Base-by-base conservation (phyloP, 805 yeast species). In the Lachancea meyersii region DNA sequence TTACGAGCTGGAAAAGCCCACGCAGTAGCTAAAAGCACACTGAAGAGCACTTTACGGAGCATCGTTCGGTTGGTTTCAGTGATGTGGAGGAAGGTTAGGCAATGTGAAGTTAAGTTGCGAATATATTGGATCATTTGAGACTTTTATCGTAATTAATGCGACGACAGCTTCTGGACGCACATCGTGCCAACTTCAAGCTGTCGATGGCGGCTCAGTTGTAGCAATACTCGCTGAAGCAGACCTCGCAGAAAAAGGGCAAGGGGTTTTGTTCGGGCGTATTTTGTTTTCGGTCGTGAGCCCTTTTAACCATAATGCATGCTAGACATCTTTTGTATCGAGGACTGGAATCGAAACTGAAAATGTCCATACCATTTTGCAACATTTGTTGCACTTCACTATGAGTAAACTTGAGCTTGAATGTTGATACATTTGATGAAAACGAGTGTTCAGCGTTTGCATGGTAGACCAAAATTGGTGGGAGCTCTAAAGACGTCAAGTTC, bases 381-480 rank as follows among this genome's bases (percentile, higher is more conserved):
- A 78, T 71, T 3, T 61, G 57, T 2, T 50, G 44, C 4, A 67
- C 63, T 52, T 79, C 83, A 0, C 52, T 54, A 10, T 59, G 53
- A 2, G 65, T 67, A 54, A 77, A 80, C 18, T 72, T 69, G 38
- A 76, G 57, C 48, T 76, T 73, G 57, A 80, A 79, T 0, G 85
- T 79, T 1, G 84, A 78, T 0, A 73, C 71, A 53, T 79, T 80
- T 2, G 83, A 70, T 0, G 57, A 46, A 46, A 58, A 74, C 0
- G 72, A 56, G 39, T 67, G 64, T 19, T 67, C 48, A 2, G 63
- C 51, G 51, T 79, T 80, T 3, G 76, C 71, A 38, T 67, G 61
- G 50, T 79, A 78, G 0, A 79, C 68, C 14, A 79, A 64, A 28
- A 79, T 53, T 0, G 86, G 85, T 0, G 86, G 85, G 11, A 70